Evolutionary conservation across 306 rosid genomes (phyloP).

Genomic region (Leucaena leucocephala): DNA sequence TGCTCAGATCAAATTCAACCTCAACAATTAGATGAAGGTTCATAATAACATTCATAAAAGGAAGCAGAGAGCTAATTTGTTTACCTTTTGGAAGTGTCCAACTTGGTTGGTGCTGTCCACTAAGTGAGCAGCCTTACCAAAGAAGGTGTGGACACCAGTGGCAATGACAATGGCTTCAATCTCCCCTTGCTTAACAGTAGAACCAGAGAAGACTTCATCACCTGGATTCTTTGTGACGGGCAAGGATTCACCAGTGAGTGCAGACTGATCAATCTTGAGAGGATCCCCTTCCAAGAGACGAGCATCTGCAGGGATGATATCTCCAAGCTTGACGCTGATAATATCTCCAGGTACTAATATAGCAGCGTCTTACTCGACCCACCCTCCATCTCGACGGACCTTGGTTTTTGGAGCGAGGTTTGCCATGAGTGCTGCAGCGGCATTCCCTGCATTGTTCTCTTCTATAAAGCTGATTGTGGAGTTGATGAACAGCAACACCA

Average conservation of each 20-base stretch:
- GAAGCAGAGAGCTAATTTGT: not conserved
- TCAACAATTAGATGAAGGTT: not conserved
- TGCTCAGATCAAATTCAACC: conserved; percentile 34
- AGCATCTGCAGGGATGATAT: conserved; percentile 78
- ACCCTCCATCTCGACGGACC: conserved; percentile 71
- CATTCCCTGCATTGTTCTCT: conserved; percentile 87
- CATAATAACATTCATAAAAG: not conserved
- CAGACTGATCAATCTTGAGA: conserved; percentile 75
- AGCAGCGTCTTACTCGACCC: conserved; percentile 70
- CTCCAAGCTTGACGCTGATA: conserved; percentile 75
- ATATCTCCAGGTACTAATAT: conserved; percentile 81
- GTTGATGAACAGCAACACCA: conserved; percentile 63
- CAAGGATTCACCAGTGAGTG: conserved; percentile 82
- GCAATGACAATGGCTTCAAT: conserved; percentile 83
- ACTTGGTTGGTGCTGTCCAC: conserved; percentile 74
- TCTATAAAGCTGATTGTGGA: conserved; percentile 82
- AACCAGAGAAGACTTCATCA: conserved; percentile 76
- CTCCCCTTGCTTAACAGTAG: conserved; percentile 89
- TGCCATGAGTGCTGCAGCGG: conserved; percentile 89
- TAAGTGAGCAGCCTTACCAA: conserved; percentile 87
- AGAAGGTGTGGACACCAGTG: conserved; percentile 85
- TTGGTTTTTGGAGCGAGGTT: conserved; percentile 88
- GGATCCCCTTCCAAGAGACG: conserved; percentile 80
- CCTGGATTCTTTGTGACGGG: conserved; percentile 61
- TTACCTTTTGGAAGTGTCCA: conserved; percentile 87